phyloP scores from a whole-genome alignment of 345 rosid genomes.

The Alliaria petiolata region DNA sequence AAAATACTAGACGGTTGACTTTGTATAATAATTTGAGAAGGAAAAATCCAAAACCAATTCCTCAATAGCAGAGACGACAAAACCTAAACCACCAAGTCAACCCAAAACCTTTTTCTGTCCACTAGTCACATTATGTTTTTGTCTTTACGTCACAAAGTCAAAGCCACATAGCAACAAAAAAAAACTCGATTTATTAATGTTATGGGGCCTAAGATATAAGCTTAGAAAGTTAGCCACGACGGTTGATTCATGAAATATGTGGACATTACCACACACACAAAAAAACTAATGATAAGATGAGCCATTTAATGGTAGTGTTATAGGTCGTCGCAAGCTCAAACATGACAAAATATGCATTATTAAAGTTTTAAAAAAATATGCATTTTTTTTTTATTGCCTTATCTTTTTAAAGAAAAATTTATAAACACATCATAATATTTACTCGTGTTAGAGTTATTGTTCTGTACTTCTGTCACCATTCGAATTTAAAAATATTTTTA shows the following conservation, averaged over 20 bases:
- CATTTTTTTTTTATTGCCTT: constrained; percentile 19
- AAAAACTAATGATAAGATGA: constrained; percentile 4
- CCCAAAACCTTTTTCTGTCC: constrained; percentile 24
- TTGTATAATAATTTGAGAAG: constrained; percentile 1
- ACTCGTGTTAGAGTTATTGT: no score
- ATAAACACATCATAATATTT: neutral
- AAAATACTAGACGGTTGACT: constrained; percentile 4
- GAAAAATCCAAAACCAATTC: constrained; percentile 4
- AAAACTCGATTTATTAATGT: constrained; percentile 20
- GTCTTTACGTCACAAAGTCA: constrained; percentile 52
- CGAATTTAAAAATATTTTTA: neutral
- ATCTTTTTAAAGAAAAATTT: neutral
- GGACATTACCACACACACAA: constrained; percentile 1
- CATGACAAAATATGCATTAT: constrained; percentile 16
- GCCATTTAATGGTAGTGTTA: constrained; percentile 14
- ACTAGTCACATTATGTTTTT: constrained; percentile 7
- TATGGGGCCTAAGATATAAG: constrained; percentile 21
- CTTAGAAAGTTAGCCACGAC: constrained; percentile 18
- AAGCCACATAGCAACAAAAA: constrained; percentile 47
- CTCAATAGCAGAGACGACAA: neutral
- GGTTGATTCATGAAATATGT: constrained; percentile 13
- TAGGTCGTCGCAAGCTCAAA: constrained; percentile 12
- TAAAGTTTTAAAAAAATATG: no score
- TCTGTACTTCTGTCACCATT: no score
- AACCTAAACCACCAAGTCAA: constrained; percentile 60